A percentile compares a stretch with the other conserved stretches of the same genome.
These are phyloP conservation scores for Harringtonia aguacate DNA, from an alignment of 2,329 filamentous ascomycete species.

Conservation along the genomic window DNA sequence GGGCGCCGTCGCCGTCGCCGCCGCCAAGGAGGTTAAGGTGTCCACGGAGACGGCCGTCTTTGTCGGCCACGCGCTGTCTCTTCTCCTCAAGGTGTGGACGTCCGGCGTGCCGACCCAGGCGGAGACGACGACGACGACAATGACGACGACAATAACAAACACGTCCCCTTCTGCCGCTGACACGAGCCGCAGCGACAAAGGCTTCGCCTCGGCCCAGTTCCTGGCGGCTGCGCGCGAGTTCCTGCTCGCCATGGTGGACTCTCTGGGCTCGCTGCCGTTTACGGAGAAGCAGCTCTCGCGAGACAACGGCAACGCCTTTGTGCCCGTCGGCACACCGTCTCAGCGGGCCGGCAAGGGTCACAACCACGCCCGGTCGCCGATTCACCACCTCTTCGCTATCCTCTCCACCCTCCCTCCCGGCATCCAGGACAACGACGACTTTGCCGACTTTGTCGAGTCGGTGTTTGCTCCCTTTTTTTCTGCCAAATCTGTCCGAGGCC, in stretches of 20 bases:
- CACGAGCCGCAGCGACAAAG: conserved; percentile 26
- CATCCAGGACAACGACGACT: conserved; percentile 33
- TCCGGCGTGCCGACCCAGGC: conserved; percentile 33
- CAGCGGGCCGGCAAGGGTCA: conserved; percentile 43
- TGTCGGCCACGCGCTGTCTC: conserved; percentile 58
- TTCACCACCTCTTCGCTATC: conserved; percentile 56
- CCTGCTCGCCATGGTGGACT: conserved; percentile 35
- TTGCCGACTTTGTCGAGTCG: conserved; percentile 33
- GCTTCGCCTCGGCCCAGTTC: conserved; percentile 31
- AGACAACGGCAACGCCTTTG: conserved; percentile 40
- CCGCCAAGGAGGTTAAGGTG: conserved; percentile 80
- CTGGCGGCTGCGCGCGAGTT: conserved; percentile 43
- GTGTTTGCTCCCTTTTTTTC: conserved; percentile 50
- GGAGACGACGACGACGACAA: too few relatives aligned
- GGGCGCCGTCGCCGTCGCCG: conserved; percentile 53
- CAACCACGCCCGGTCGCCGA: conserved; percentile 42
- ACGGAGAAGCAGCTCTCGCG: conserved; percentile 48
- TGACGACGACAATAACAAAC: conserved; percentile 17
- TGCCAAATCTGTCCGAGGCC: conserved; percentile 32
- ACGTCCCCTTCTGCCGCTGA: not conserved
- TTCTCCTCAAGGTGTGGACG: conserved; percentile 62
- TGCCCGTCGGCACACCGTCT: conserved; percentile 56
- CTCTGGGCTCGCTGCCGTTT: conserved; percentile 49
- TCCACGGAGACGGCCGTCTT: conserved; percentile 75
- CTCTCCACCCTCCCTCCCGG: conserved; percentile 41